phyloP scores from a whole-genome alignment of 164 flowering plant species.

The Warburgia ugandensis region DNA sequence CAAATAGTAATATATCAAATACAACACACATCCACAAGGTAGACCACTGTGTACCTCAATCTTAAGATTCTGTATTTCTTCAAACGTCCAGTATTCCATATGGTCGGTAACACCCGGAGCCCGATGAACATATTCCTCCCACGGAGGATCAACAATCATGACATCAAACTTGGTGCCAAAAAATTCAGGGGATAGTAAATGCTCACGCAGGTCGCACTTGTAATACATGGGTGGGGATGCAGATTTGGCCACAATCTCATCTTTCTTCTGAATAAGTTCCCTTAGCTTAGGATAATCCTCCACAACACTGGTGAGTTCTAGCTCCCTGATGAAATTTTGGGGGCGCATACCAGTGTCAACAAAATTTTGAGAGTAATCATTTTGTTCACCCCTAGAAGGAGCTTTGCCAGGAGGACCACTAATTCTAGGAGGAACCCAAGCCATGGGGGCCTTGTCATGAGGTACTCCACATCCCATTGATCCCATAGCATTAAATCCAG shows the following conservation, averaged over 20 bases:
- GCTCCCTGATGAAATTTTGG: slow-evolving; percentile 89
- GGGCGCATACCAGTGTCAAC: slow-evolving; percentile 99
- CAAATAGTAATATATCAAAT: too few species aligned
- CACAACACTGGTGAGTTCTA: slow-evolving; percentile 90
- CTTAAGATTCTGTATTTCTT: slow-evolving; percentile 86
- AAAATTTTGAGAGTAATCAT: slow-evolving; percentile 98
- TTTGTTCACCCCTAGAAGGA: slow-evolving; percentile 99
- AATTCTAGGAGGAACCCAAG: slow-evolving; percentile 66
- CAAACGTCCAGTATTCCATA: slow-evolving; percentile 94
- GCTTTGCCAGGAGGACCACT: slow-evolving; percentile 85
- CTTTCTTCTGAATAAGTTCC: slow-evolving; percentile 96
- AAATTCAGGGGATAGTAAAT: slow-evolving; percentile 72
- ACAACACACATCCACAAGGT: too few species aligned
- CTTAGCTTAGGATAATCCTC: slow-evolving; percentile 98
- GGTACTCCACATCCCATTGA: slow-evolving; percentile 53
- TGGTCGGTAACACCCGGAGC: slow-evolving; percentile 96
- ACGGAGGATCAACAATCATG: slow-evolving; percentile 95
- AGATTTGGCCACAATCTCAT: slow-evolving; percentile 88
- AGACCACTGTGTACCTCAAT: slow-evolving; percentile 99
- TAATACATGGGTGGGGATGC: slow-evolving; percentile 88
- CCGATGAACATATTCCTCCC: slow-evolving; percentile 99
- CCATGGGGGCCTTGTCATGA: slow-evolving; percentile 58
- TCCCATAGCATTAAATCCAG: slow-evolving; percentile 50
- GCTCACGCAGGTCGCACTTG: slow-evolving; percentile 80
- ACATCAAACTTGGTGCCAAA: slow-evolving; percentile 97